Base-by-base conservation (phyloP, 345 rosid genomes). In the Salix brachista region DNA sequence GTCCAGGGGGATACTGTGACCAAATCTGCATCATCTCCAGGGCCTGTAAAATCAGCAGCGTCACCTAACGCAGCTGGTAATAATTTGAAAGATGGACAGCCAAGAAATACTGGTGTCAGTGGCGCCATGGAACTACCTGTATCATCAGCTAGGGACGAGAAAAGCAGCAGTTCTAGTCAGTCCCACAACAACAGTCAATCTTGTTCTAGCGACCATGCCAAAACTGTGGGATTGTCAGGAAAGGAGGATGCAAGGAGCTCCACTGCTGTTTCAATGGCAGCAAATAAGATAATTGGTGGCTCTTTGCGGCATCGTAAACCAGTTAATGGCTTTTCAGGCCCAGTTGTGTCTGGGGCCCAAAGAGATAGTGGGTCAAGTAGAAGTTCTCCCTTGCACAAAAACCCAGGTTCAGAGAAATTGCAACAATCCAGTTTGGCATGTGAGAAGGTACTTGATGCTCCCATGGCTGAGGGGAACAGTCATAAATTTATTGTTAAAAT, bases 101-200 rank as follows among this genome's bases (percentile, higher is more conserved):
- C 83, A 42, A 82, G 89, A 28, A 84, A 80, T 84, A 41, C 81
- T 41, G 69, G 82, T 37, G 86, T 34, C 67, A 76, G 73, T 70
- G 84, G 87, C 37, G 50, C 58, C 7, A 78, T 87, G 26, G 94
- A 89, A 71, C 76, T 77, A 65, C 88, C 87, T 79, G 61, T 81
- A n/a, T 50, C 87, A 54, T 67, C 81, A n/a, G 79, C 78, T 8
- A 89, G 84, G 80, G 97, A 91, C 52, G 97, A 92, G 72, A 91
- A 88, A 83, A 91, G 96, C 81, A 89, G 92, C 81, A 85, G 96
- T 81, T 90, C 97, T 70, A 90, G 97, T 82, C 95, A 89, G 77
- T 92, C 97, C 52, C 91, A 88, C 75, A 92, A 89, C 83, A 92
- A 90, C 71, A 89, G 91, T 79, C 97, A 87, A 52, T 87, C 92